phyloP scores from a whole-genome alignment of 1,284 basidiomycete genomes.

The Farysia itapuensis region DNA sequence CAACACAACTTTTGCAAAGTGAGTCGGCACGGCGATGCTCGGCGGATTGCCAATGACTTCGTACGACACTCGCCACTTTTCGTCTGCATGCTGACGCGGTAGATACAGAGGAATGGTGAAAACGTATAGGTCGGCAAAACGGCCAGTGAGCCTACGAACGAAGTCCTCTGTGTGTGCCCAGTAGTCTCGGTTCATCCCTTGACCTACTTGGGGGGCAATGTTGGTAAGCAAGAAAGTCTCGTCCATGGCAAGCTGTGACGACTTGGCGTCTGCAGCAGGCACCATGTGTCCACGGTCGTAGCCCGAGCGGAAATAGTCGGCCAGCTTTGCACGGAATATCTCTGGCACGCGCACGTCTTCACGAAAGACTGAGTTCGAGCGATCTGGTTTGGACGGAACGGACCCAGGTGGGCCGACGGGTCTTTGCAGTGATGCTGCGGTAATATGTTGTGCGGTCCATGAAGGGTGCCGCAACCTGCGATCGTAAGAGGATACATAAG shows the following conservation, averaged over 20 bases:
- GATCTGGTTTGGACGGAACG: slow-evolving; percentile 62
- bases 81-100: slow-evolving; percentile 78
- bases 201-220: slow-evolving; percentile 96
- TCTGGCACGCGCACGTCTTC: slow-evolving; percentile 81
- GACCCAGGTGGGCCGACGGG: slow-evolving; percentile 40
- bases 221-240: slow-evolving; percentile 95
- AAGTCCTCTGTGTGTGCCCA: slow-evolving; percentile 73
- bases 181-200: slow-evolving; percentile 97
- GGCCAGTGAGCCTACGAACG: slow-evolving; percentile 81
- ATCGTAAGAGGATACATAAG: slow-evolving; percentile 88
- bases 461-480: slow-evolving; percentile 84
- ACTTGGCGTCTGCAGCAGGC: slow-evolving; percentile 94
- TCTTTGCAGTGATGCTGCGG: slow-evolving; percentile 65
- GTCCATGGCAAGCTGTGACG: slow-evolving; percentile 88
- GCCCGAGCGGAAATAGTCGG: slow-evolving; percentile 79
- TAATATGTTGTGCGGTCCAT: slow-evolving; percentile 93
- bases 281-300: slow-evolving; percentile 94
- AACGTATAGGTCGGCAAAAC: slow-evolving; percentile 90
- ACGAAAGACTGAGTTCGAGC: slow-evolving; percentile 69
- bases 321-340: slow-evolving; percentile 78
- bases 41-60: slow-evolving; percentile 86
- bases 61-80: slow-evolving; percentile 90
- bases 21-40: slow-evolving; percentile 88
- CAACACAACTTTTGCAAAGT: slow-evolving; percentile 95
- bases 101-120: slow-evolving; percentile 98